Base-by-base conservation (phyloP, 2,329 filamentous ascomycete genomes). In the Cladobotryum protrusum region DNA sequence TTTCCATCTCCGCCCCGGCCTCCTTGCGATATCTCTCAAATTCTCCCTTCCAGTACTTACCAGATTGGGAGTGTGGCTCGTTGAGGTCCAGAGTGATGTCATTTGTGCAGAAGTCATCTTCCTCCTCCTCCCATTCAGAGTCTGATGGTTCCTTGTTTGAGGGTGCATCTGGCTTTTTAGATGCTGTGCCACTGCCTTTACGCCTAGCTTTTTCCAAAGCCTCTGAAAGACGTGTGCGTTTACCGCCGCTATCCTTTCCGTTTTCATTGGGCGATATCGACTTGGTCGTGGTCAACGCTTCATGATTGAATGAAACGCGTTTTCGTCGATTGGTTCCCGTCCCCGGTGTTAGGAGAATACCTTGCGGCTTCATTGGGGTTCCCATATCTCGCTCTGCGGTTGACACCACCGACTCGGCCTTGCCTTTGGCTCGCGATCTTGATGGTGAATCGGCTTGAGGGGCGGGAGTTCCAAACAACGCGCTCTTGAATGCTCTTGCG, bases 21-120 rank as follows among this genome's bases (percentile, higher is more conserved):
- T 86, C 85, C 41, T 81, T 75, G 44, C 87, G 82, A 61, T 91
- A 92, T 48, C 76, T 78, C 57, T 88, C 78, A 59, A 87, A 91
- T 61, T 89, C 81, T 19, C 80, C 77, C 67, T 91, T 91, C 87
- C 87, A 92, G 67, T 87, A 90, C 59, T 79, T 82, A 6, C 86
- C 87, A 4, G 86, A 89, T 52, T 85, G 79, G 2, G 86, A 89
- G 55, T 83, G 79, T 6, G 87, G 87, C 59, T 88, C 83, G 54
- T 85, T 85, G 44, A 89, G 69, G 59, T 90, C 86, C 43, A 84
- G 68, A 0, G 86, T 89, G 50, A 83, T 70, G 58, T 89, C 85
- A 11, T 24, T 24, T 17, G 15, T 77, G 57, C 68, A 70, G 33
- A 68, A 63, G 35, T 68, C 67, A 14, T 72, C 70, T 4, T 71